Conservation (phyloP, 768 basidiomycete genomes). For the Pleurotus sapidus region DNA sequence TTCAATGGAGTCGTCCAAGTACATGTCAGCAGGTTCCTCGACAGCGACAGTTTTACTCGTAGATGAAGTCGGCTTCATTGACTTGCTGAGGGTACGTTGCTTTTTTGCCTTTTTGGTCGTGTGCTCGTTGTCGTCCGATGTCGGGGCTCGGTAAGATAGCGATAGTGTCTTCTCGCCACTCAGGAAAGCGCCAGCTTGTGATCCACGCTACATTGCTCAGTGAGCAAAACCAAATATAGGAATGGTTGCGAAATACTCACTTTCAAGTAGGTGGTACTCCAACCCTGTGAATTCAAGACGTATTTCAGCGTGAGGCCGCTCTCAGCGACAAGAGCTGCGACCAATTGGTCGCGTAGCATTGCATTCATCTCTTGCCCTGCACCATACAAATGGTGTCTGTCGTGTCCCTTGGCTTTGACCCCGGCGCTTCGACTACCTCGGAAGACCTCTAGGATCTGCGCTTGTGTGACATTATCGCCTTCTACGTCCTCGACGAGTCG, state of each 20-base stretch:
- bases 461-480: constrained; percentile 48
- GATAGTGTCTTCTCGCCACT: constrained; percentile 17
- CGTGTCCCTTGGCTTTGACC: constrained; percentile 45
- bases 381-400: constrained; percentile 50
- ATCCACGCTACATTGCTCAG: constrained; percentile 27
- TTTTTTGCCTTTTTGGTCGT: constrained; percentile 18
- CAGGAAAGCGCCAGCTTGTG: constrained; percentile 25
- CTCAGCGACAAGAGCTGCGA: constrained; percentile 51
- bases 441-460: constrained; percentile 60
- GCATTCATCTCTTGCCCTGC: constrained; percentile 45
- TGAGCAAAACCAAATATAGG: too few relatives aligned
- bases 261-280: constrained; percentile 49
- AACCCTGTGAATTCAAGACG: constrained; percentile 43
- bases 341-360: constrained; percentile 62
- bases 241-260: constrained; percentile 24
- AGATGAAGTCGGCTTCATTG: constrained; percentile 14
- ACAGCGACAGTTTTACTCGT: constrained; percentile 20
- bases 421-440: constrained; percentile 55
- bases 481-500: constrained; percentile 53
- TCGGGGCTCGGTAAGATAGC: constrained; percentile 22
- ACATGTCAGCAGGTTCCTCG: constrained; percentile 32
- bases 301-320: constrained; percentile 47
- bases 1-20: constrained; percentile 22
- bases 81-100: constrained; percentile 16
- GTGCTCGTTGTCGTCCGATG: constrained; percentile 14